Evolutionary conservation across 2,329 filamentous ascomycete genomes (phyloP), one percentile per base, ranked within the genome.

Genomic region (Clonostachys chloroleuca): DNA sequence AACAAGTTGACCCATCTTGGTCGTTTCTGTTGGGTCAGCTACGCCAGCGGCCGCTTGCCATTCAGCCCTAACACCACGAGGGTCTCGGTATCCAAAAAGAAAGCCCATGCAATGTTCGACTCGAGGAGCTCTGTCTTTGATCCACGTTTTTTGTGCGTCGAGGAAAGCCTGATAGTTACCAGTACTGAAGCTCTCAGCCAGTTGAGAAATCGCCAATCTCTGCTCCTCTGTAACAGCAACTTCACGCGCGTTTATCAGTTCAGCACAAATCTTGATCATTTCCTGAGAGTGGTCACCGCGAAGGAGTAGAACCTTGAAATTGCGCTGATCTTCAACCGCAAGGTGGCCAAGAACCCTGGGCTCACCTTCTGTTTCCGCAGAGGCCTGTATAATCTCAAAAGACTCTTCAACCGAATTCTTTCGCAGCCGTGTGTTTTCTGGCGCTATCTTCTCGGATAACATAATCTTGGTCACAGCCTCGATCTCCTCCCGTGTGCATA

Each of bases 1-100:
- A 6, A 87, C 84, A 3, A 89, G 68, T 52, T 78, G 77, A 14
- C 73, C 75, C 52, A 89, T 84, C 16, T 57, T 52, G 14, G 50
- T 55, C 2, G 84, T 87, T 30, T 85, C 78, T 54, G 86, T 80
- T 54, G 81, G 70, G 59, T 89, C 86, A 33, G 87, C 71, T 63
- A 82, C 73, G 34, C 72, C 76, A 30, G 81, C 75, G 47, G 83
- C 70, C 2, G 75, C 80, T 57, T 84, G 78, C 64, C 76, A 84
- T 57, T 84, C 80, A 43, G 74, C 72, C 44, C 80, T 68, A 16
- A 78, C 71, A n/a, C 80, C 79, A 46, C 74, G 68, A 4, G 80
- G 80, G 56, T 84, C 81, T 48, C 79, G 69, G 54, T 84, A 84
- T 3, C 78, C 78, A 56, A 83, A 80, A 7, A 84, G 71, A 52